Conservation (phyloP, 2,329 filamentous ascomycete species). For the Parasarocladium wereldwijsianum region DNA sequence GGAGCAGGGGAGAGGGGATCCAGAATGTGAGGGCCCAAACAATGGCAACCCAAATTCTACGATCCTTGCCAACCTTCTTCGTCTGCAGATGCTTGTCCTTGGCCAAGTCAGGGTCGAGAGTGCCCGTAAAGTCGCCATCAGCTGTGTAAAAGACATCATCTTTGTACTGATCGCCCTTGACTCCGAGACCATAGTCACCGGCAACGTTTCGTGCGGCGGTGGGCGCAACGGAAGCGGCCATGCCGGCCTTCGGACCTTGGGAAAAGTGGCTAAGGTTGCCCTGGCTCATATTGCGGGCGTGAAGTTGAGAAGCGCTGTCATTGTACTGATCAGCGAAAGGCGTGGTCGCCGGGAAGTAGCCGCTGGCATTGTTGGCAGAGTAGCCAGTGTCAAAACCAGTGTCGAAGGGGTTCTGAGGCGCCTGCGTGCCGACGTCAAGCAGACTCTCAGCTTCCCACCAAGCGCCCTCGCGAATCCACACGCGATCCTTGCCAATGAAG, state of each 20-base stretch:
- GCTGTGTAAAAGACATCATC: constrained; percentile 61
- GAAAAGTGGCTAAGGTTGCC: constrained; percentile 42
- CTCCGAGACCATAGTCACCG: constrained; percentile 82
- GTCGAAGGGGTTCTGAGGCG: constrained; percentile 30
- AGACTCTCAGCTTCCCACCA: constrained; percentile 99
- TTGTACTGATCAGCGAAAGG: constrained; percentile 27
- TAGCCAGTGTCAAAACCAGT: constrained; percentile 54
- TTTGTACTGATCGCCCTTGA: constrained; percentile 67
- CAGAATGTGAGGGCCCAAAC: constrained; percentile 86
- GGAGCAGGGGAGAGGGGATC: constrained; percentile 77
- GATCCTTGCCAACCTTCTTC: constrained; percentile 42
- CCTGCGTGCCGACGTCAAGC: constrained; percentile 44
- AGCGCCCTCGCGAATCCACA: constrained; percentile 87
- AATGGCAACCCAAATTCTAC: constrained; percentile 65
- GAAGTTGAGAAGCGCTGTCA: constrained; percentile 59
- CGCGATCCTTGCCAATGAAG: constrained; percentile 73
- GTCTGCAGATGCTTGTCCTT: constrained; percentile 65
- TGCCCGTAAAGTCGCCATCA: constrained; percentile 52
- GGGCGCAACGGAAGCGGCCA: constrained; percentile 45
- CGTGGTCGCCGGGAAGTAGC: constrained; percentile 54
- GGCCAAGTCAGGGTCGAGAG: constrained; percentile 64
- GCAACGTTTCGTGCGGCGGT: constrained; percentile 41
- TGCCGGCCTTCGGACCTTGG: constrained; percentile 23
- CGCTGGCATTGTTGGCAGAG: constrained; percentile 42
- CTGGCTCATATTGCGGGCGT: constrained; percentile 40